phyloP scores from a whole-genome alignment of 2,329 filamentous ascomycete species.

The Aspergillus japonicus region DNA sequence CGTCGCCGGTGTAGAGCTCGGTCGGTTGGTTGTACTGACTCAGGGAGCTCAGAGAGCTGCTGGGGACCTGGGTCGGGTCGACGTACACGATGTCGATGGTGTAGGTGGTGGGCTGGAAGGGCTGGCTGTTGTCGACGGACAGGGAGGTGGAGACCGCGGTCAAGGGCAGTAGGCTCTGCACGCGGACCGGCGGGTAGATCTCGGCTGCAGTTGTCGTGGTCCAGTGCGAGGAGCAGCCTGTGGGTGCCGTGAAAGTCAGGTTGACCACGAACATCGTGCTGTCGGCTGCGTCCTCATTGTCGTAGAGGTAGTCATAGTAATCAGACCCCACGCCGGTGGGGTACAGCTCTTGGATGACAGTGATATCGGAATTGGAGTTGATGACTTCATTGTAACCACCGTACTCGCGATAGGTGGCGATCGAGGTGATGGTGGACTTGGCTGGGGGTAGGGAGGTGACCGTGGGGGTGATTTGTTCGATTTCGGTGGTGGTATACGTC shows the following conservation, averaged over 20 bases:
- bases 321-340: constrained; percentile 23
- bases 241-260: constrained; percentile 28
- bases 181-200: constrained; percentile 18
- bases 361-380: constrained; percentile 13
- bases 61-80: constrained; percentile 31
- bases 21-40: constrained; percentile 21
- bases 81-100: constrained; percentile 27
- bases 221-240: constrained; percentile 29
- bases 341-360: constrained; percentile 29
- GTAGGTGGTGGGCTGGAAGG: constrained; percentile 29
- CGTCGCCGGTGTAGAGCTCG: constrained; percentile 13
- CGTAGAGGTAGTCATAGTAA: constrained; percentile 1
- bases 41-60: constrained; percentile 18
- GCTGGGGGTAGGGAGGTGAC: constrained; percentile 24
- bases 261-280: constrained; percentile 28
- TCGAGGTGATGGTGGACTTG: constrained; percentile 26
- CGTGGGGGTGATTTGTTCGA: constrained; percentile 24
- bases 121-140: constrained; percentile 20
- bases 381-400: constrained; percentile 4
- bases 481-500: constrained; percentile 13
- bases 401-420: constrained; percentile 5
- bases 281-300: constrained; percentile 8
- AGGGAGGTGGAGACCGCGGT: constrained; percentile 24
- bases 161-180: constrained; percentile 20
- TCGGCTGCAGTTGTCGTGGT: constrained; percentile 23